Conservation (phyloP, 495 filamentous ascomycete species). For the Penicillium verhagenii region DNA sequence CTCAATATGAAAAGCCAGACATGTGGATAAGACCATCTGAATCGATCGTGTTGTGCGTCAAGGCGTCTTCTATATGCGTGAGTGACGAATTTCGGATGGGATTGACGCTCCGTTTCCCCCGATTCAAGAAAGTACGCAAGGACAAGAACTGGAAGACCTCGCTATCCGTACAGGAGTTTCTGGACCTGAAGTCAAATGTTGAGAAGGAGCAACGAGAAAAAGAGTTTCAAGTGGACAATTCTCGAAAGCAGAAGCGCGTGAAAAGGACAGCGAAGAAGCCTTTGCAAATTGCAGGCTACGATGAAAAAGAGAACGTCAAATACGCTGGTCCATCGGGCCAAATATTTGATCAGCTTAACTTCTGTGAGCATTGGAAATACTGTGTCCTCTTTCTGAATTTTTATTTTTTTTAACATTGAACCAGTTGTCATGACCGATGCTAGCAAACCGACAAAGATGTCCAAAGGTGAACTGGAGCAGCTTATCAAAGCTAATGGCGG, state of each 20-base stretch:
- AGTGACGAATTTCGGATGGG: slow-evolving; percentile 77
- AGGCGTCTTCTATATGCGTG: slow-evolving; percentile 75
- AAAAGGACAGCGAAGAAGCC: slow-evolving; percentile 66
- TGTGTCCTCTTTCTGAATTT: too few species aligned
- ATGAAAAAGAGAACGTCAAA: slow-evolving; percentile 44
- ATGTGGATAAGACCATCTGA: slow-evolving; percentile 91
- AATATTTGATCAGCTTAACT: slow-evolving; percentile 73
- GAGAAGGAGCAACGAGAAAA: slow-evolving; percentile 74
- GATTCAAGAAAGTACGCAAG: slow-evolving; percentile 77
- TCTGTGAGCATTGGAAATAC: slow-evolving; percentile 53
- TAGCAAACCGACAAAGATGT: slow-evolving; percentile 57
- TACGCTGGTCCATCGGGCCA: slow-evolving; percentile 58
- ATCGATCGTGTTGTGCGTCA: slow-evolving; percentile 82
- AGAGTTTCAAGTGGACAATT: slow-evolving; percentile 79
- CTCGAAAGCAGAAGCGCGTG: slow-evolving; percentile 53
- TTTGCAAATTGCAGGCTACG: slow-evolving; percentile 70
- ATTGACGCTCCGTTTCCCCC: slow-evolving; percentile 84
- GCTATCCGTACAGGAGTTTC: slow-evolving; percentile 73
- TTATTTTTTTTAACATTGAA: not conserved
- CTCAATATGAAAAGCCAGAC: slow-evolving; percentile 79
- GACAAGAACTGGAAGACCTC: slow-evolving; percentile 85
- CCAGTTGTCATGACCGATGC: slow-evolving; percentile 63
- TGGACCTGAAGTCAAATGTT: slow-evolving; percentile 65
- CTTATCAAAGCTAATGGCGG: slow-evolving; percentile 88
- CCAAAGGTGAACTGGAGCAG: slow-evolving; percentile 79